Percentiles rank a stretch among this genome's conserved stretches.
phyloP scores from a whole-genome alignment of 805 yeast genomes.

The Wickerhamiella qilinensis region DNA sequence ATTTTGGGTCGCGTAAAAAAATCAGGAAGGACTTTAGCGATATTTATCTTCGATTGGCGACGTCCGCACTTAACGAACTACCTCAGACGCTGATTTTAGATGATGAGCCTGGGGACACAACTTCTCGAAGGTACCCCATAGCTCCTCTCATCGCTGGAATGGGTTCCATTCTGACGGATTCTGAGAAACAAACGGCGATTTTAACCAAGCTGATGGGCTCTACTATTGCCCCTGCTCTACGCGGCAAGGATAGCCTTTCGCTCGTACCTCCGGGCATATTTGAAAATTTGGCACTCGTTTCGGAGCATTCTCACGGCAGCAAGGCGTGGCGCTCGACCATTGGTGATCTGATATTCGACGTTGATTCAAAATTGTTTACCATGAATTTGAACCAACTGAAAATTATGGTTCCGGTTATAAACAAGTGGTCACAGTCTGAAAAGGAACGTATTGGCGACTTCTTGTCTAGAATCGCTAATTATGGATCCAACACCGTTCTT shows the following conservation, averaged over 20 bases:
- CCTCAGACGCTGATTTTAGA: background rate
- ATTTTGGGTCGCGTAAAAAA: constrained; percentile 45
- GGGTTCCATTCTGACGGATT: constrained; percentile 33
- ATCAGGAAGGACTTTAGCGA: constrained; percentile 43
- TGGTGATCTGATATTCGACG: constrained; percentile 48
- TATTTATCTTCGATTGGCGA: constrained; percentile 22
- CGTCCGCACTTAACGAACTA: constrained; percentile 15
- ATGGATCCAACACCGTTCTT: constrained; percentile 38
- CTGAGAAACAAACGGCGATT: constrained; percentile 40
- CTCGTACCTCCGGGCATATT: constrained; percentile 18
- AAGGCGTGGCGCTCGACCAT: constrained; percentile 52
- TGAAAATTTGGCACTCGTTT: constrained; percentile 27
- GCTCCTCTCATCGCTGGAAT: constrained; percentile 5
- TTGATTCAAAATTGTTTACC: constrained; percentile 31
- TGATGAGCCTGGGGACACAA: background rate
- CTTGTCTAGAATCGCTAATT: constrained; percentile 27
- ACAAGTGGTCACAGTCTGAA: constrained; percentile 49
- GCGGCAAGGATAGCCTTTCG: constrained; percentile 24
- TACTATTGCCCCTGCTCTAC: constrained; percentile 37
- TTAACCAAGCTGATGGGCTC: constrained; percentile 38
- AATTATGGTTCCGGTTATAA: constrained; percentile 40
- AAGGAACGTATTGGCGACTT: constrained; percentile 43
- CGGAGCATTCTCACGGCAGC: constrained; percentile 21
- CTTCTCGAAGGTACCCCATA: background rate
- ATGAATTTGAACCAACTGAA: constrained; percentile 19